These are phyloP conservation scores for Aspergillus texensis DNA, from an alignment of 2,329 filamentous ascomycete genomes.

Conservation along the genomic window DNA sequence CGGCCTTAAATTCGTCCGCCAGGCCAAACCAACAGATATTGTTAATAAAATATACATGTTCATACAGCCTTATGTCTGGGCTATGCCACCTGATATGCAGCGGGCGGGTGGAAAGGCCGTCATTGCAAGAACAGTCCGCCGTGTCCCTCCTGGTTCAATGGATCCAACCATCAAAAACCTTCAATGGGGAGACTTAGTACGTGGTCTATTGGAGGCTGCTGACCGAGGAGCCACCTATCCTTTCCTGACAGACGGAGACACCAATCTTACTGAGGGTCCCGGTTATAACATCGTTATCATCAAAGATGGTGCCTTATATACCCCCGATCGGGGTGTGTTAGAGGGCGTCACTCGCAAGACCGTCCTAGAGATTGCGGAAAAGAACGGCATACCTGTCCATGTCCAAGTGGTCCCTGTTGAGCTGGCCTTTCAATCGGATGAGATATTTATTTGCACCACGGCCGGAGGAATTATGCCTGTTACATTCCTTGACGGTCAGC, in stretches of 20 bases:
- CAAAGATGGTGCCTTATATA: constrained; percentile 50
- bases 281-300: constrained; percentile 54
- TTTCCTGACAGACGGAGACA: constrained; percentile 55
- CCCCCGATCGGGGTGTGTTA: constrained; percentile 52
- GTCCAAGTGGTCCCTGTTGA: constrained; percentile 49
- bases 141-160: constrained; percentile 50
- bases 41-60: constrained; percentile 53
- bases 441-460: constrained; percentile 59
- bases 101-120: constrained; percentile 45
- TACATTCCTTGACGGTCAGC: constrained; percentile 48
- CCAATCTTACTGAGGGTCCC: constrained; percentile 54
- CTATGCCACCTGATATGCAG: constrained; percentile 52
- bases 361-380: constrained; percentile 48
- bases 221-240: constrained; percentile 53
- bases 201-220: constrained; percentile 50
- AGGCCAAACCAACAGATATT: constrained; percentile 35
- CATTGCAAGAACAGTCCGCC: constrained; percentile 50
- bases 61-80: constrained; percentile 54
- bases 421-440: constrained; percentile 47
- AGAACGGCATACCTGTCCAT: constrained; percentile 37
- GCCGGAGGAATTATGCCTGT: constrained; percentile 60
- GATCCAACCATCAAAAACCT: constrained; percentile 58
- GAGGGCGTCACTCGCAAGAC: constrained; percentile 54
- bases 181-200: constrained; percentile 54
- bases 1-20: constrained; percentile 49